Evolutionary conservation across 2,329 filamentous ascomycete species (phyloP).

Genomic region (Drechslera avenae): DNA sequence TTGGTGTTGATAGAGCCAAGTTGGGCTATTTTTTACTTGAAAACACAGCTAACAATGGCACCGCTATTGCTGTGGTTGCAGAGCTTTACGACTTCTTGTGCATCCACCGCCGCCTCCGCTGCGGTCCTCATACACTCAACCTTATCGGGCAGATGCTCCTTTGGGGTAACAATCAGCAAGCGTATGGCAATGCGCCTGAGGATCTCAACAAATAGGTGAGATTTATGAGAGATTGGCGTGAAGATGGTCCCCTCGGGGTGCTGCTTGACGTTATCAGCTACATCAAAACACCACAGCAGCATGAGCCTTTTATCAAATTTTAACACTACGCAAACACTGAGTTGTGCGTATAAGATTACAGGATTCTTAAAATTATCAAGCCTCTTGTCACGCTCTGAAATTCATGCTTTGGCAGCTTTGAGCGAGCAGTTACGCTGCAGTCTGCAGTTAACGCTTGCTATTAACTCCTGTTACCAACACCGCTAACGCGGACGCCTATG

Average conservation of each 20-base stretch:
- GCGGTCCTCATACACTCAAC: conserved; percentile 7
- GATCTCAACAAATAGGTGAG: not conserved
- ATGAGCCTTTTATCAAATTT: conserved; percentile 7
- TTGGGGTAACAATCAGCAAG: not conserved
- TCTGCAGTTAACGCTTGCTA: not conserved
- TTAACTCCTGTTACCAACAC: too few relatives aligned
- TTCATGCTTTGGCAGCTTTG: not conserved
- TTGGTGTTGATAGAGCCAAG: not conserved
- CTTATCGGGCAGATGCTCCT: conserved; percentile 2
- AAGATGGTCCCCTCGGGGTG: conserved; percentile 1
- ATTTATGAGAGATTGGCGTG: not conserved
- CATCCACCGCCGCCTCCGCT: conserved; percentile 3
- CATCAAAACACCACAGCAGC: conserved; percentile 11
- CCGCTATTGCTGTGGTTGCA: not conserved
- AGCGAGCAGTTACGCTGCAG: conserved; percentile 1
- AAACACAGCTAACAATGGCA: not conserved
- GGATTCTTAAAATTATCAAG: not conserved
- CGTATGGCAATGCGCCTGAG: conserved; percentile 1
- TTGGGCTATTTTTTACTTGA: not conserved
- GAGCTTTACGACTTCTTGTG: conserved; percentile 1
- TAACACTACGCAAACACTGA: too few relatives aligned
- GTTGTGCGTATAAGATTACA: too few relatives aligned
- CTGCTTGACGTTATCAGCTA: conserved; percentile 7
- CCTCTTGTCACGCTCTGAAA: conserved; percentile 1
- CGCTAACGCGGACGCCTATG: too few relatives aligned